Conservation (phyloP, 371 early-diverging fungal genomes). For the Caulochytrium protostelioides region DNA sequence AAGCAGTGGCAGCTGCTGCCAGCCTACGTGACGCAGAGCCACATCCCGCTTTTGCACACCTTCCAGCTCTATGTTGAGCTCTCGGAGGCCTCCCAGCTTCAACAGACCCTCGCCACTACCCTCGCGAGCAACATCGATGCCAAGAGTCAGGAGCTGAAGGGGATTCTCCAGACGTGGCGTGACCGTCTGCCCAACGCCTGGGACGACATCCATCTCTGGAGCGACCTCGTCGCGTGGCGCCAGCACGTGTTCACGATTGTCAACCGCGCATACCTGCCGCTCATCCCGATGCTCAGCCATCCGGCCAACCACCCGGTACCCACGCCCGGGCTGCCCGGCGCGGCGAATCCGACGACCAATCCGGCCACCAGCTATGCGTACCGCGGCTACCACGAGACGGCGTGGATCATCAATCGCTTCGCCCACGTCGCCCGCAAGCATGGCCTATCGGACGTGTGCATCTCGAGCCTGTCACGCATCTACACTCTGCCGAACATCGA, state of each 20-base stretch:
- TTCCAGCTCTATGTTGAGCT: constrained; percentile 93
- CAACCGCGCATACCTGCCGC: constrained; percentile 78
- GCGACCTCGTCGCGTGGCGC: constrained; percentile 91
- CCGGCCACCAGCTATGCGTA: constrained; percentile 67
- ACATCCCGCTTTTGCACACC: constrained; percentile 60
- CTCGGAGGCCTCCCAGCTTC: constrained; percentile 73
- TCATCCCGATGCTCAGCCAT: constrained; percentile 42
- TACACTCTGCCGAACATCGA: constrained; percentile 98
- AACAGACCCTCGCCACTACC: constrained; percentile 49
- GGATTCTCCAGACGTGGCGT: constrained; percentile 82
- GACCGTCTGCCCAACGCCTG: constrained; percentile 89
- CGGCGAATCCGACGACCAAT: constrained; percentile 16
- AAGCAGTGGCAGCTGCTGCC: constrained; percentile 76
- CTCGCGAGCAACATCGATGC: constrained; percentile 55
- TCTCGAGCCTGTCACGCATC: constrained; percentile 76
- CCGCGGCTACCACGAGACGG: constrained; percentile 97
- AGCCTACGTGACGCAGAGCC: constrained; percentile 51
- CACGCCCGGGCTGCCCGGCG: constrained; percentile 8
- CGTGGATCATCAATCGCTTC: constrained; percentile 99
- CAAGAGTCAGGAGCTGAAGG: constrained; percentile 68
- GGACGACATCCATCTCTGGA: constrained; percentile 96
- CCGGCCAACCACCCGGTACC: constrained; percentile 2
- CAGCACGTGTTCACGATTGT: constrained; percentile 90
- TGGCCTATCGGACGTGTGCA: constrained; percentile 80
- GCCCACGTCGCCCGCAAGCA: constrained; percentile 95